A percentile compares a stretch with the other conserved stretches of the same genome.
Conservation (phyloP, 371 early-diverging fungal species). For the Lichtheimia ornata region DNA sequence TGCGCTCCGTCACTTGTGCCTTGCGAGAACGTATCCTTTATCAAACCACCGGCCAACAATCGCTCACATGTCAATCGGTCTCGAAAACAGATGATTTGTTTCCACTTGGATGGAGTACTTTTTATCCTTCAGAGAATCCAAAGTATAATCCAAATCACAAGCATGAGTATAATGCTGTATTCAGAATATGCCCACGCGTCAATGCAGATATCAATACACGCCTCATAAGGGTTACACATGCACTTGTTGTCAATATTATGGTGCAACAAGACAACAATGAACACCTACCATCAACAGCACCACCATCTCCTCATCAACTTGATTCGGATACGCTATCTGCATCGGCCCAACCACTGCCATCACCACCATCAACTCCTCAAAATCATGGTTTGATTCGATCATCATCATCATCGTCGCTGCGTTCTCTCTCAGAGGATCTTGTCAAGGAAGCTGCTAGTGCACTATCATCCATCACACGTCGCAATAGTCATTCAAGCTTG, state of each 20-base stretch:
- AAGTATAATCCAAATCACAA: constrained; percentile 17
- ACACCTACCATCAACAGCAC: not conserved
- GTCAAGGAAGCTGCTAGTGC: not conserved
- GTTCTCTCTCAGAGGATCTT: constrained; percentile 1
- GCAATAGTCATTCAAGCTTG: not conserved
- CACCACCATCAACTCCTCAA: not conserved
- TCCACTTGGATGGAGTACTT: constrained; percentile 30
- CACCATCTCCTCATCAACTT: not conserved
- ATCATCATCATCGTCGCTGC: constrained; percentile 10
- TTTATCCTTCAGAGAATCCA: constrained; percentile 16
- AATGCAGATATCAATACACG: constrained; percentile 24
- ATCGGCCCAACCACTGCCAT: not conserved
- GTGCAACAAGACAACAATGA: constrained; percentile 9
- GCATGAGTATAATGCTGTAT: constrained; percentile 28
- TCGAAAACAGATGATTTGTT: constrained; percentile 19
- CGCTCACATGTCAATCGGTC: constrained; percentile 9
- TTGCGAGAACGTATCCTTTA: constrained; percentile 43
- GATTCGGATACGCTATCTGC: not conserved
- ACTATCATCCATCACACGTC: not conserved
- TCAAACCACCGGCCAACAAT: constrained; percentile 30
- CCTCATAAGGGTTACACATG: constrained; percentile 21
- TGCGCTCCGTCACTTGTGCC: constrained; percentile 45
- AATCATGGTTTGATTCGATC: not conserved
- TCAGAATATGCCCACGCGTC: constrained; percentile 30
- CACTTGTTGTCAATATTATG: constrained; percentile 22